phyloP scores from a whole-genome alignment of 2,329 filamentous ascomycete genomes.

The Escovopsis sp. region DNA sequence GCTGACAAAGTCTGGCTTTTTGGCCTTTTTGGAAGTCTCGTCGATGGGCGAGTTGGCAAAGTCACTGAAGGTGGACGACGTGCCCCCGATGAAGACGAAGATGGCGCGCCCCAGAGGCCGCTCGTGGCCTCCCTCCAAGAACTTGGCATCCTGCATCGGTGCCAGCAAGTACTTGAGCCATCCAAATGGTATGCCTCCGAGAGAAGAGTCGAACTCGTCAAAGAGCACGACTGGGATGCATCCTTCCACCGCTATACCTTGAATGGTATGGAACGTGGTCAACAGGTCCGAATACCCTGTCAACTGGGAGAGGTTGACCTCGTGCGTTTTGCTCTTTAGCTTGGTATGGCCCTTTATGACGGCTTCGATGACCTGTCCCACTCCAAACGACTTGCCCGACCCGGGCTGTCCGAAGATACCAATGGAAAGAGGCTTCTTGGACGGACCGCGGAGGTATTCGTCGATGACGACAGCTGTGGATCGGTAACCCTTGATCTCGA shows the following conservation, averaged over 20 bases:
- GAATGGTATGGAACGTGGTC: neutral
- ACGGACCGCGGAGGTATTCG: neutral
- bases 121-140: neutral
- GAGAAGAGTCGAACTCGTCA: neutral
- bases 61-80: neutral
- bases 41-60: no score
- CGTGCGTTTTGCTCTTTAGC: neutral
- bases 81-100: neutral
- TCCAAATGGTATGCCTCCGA: neutral
- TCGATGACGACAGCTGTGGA: neutral
- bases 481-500: neutral
- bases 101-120: neutral
- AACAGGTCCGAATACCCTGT: neutral
- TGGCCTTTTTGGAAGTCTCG: neutral
- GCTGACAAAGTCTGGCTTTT: neutral
- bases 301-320: neutral
- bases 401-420: neutral
- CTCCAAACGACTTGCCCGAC: neutral
- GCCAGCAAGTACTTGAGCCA: neutral
- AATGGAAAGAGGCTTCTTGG: neutral
- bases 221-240: neutral
- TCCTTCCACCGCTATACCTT: neutral
- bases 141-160: neutral
- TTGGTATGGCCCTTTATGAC: neutral
- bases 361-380: neutral